Percentiles rank a stretch among this genome's conserved stretches.
Conservation (phyloP, 2,329 filamentous ascomycete species). For the Westerdykella sp. region DNA sequence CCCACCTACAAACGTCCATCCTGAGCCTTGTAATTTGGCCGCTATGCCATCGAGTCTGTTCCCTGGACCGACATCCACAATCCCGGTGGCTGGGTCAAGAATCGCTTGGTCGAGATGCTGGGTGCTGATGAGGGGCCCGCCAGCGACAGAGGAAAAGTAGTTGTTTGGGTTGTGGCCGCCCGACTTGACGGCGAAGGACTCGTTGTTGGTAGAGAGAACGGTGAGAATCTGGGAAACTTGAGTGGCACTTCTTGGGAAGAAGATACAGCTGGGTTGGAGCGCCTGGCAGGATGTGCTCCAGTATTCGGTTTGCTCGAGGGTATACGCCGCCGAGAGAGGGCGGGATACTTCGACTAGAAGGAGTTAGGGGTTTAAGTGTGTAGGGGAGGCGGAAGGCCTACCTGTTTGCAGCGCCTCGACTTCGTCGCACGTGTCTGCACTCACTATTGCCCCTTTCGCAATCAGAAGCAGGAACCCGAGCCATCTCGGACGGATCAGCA, state of each 20-base stretch:
- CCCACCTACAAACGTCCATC: constrained; percentile 42
- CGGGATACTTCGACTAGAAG: background rate
- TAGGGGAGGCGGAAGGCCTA: constrained; percentile 18
- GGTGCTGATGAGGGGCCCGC: constrained; percentile 42
- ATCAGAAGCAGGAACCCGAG: no score
- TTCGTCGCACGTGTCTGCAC: constrained; percentile 16
- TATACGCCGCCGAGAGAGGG: constrained; percentile 7
- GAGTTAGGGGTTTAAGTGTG: background rate
- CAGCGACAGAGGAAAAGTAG: constrained; percentile 42
- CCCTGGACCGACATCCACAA: constrained; percentile 28
- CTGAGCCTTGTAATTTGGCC: constrained; percentile 31
- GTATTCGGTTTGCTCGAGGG: constrained; percentile 26
- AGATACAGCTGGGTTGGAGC: constrained; percentile 27
- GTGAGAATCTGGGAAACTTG: constrained; percentile 51
- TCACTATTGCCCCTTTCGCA: no score
- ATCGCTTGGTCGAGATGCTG: constrained; percentile 33
- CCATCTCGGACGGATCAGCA: no score
- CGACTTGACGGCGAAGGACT: constrained; percentile 51
- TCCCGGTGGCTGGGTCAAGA: constrained; percentile 17
- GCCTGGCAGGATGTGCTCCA: constrained; percentile 29
- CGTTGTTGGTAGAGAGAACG: constrained; percentile 37
- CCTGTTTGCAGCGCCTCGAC: constrained; percentile 13
- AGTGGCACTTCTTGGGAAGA: constrained; percentile 36
- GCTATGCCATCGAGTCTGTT: constrained; percentile 34
- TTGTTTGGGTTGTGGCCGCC: constrained; percentile 46